phyloP scores from a whole-genome alignment of 2,329 filamentous ascomycete species.

The Scopulariopsis brevicaulis region DNA sequence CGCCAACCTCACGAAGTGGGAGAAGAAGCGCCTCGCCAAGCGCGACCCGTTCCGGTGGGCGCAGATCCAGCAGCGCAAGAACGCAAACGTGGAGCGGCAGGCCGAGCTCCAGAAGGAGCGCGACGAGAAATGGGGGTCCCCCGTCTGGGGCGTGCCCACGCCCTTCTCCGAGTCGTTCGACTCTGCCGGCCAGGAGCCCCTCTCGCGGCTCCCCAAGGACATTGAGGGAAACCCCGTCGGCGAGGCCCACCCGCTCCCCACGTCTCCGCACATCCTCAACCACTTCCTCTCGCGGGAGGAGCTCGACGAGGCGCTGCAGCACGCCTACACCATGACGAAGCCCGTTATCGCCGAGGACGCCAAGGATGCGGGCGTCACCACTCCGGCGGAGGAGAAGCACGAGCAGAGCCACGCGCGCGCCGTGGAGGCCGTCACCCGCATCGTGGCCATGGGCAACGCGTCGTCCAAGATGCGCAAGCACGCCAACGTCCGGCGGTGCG shows the following conservation, averaged over 20 bases:
- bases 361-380: slow-evolving; percentile 15
- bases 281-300: slow-evolving; percentile 61
- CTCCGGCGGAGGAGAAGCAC: slow-evolving; percentile 27
- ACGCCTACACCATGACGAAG: slow-evolving; percentile 57
- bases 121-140: slow-evolving; percentile 57
- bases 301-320: slow-evolving; percentile 52
- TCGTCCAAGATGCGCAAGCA: slow-evolving; percentile 69
- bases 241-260: slow-evolving; percentile 30
- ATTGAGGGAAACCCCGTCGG: slow-evolving; percentile 27
- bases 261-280: slow-evolving; percentile 51
- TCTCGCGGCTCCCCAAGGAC: slow-evolving; percentile 23
- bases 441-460: slow-evolving; percentile 65
- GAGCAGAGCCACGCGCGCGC: slow-evolving; percentile 53
- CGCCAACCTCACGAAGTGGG: slow-evolving; percentile 49
- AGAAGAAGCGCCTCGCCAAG: slow-evolving; percentile 54
- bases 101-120: slow-evolving; percentile 56
- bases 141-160: slow-evolving; percentile 67
- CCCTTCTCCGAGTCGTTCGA: slow-evolving; percentile 78
- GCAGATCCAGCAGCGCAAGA: slow-evolving; percentile 73
- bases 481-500: slow-evolving; percentile 73
- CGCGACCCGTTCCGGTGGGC: slow-evolving; percentile 75
- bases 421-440: slow-evolving; percentile 64
- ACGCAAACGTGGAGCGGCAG: slow-evolving; percentile 68
- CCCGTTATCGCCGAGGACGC: slow-evolving; percentile 31
- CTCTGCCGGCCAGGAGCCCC: slow-evolving; percentile 38